These are phyloP conservation scores for Russula compacta DNA, from an alignment of 768 basidiomycete genomes.

Conservation along the genomic window DNA sequence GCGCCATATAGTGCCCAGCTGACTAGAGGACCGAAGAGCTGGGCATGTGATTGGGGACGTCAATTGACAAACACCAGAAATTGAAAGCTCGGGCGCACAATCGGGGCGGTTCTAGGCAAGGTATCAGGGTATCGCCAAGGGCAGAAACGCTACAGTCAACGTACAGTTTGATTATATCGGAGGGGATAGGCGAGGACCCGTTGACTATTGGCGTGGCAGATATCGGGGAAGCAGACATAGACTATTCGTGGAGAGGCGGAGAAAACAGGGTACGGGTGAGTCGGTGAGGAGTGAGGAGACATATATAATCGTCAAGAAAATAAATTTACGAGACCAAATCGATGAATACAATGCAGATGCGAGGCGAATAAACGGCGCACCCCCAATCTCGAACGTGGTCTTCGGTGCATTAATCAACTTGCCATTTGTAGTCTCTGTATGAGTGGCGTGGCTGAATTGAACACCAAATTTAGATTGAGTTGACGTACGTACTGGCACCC, in stretches of 20 bases:
- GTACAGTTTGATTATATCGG: not conserved
- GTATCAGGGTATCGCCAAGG: not conserved
- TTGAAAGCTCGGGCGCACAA: not conserved
- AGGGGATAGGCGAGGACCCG: not conserved
- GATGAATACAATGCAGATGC: too few relatives aligned
- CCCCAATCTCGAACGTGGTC: too few relatives aligned
- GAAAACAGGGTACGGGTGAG: too few relatives aligned
- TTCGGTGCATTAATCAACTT: too few relatives aligned
- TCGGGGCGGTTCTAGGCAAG: not conserved
- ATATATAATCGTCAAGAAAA: not conserved
- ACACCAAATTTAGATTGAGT: too few relatives aligned
- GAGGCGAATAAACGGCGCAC: too few relatives aligned
- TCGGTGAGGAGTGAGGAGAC: not conserved
- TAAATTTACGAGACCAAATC: too few relatives aligned
- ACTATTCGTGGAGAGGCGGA: not conserved
- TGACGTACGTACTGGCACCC: too few relatives aligned
- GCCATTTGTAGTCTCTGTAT: too few relatives aligned
- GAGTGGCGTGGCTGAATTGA: too few relatives aligned
- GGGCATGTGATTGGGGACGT: not conserved
- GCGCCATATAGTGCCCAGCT: conserved; percentile 26
- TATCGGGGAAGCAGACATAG: not conserved
- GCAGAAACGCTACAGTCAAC: not conserved
- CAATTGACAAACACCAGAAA: not conserved
- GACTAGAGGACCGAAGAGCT: conserved; percentile 17
- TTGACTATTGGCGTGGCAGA: not conserved